A percentile compares a stretch with the other conserved stretches of the same genome.
Conservation (phyloP, 2,329 filamentous ascomycete genomes). For the Penicillium sp. region DNA sequence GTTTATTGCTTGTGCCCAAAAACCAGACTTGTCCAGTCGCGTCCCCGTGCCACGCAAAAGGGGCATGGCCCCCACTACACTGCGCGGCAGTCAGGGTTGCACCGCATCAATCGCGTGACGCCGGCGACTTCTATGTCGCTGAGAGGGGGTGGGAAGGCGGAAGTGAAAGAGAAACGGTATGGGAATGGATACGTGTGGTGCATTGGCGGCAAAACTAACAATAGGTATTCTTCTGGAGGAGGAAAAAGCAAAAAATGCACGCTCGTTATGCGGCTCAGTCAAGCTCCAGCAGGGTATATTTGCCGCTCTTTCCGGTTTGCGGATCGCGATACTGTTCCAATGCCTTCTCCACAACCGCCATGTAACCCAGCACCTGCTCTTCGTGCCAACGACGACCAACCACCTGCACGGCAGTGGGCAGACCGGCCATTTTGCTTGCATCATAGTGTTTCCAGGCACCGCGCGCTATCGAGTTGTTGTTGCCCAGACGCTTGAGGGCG, state of each 20-base stretch:
- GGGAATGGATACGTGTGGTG: neutral
- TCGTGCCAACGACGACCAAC: slow-evolving; percentile 77
- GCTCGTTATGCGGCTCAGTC: slow-evolving; percentile 24
- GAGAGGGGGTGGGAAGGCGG: neutral
- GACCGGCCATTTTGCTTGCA: slow-evolving; percentile 74
- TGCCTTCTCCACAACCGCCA: slow-evolving; percentile 74
- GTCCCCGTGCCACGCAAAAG: neutral
- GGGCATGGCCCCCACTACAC: neutral
- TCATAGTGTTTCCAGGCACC: slow-evolving; percentile 88
- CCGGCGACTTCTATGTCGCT: neutral
- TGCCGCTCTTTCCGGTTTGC: slow-evolving; percentile 32
- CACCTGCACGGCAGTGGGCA: slow-evolving; percentile 83
- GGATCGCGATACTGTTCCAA: slow-evolving; percentile 52
- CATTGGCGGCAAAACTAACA: too few species aligned
- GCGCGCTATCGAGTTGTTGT: slow-evolving; percentile 71
- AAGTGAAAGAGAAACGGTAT: neutral
- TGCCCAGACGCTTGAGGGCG: slow-evolving; percentile 36
- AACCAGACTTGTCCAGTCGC: neutral
- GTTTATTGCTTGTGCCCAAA: neutral
- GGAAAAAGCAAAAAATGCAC: too few species aligned
- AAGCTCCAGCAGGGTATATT: slow-evolving; percentile 39
- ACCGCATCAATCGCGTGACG: slow-evolving; percentile 4
- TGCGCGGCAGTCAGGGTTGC: neutral
- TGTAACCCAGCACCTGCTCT: slow-evolving; percentile 79
- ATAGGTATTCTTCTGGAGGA: too few species aligned